Evolutionary conservation across 2,329 filamentous ascomycete genomes (phyloP).

Genomic region (Teratosphaeria pseudoeucalypti): DNA sequence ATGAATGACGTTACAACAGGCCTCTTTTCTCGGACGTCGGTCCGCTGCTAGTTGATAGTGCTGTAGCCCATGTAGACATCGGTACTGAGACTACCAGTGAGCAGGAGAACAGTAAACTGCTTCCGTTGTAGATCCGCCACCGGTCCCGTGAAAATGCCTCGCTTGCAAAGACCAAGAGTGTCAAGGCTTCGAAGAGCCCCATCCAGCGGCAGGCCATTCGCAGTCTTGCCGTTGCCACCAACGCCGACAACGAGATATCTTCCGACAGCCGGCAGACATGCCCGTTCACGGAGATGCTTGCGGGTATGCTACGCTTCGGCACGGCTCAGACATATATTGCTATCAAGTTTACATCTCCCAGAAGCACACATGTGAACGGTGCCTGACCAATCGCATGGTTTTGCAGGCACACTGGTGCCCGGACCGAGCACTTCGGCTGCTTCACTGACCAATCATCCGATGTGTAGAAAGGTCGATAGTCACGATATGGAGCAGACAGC

Average conservation of each 20-base stretch:
- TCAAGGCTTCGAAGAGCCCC: too few species aligned
- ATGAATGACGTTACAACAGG: background rate
- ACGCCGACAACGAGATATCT: background rate
- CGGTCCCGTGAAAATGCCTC: too few species aligned
- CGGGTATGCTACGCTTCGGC: background rate
- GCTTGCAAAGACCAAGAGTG: too few species aligned
- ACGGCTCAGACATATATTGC: background rate
- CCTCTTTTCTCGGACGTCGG: background rate
- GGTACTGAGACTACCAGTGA: too few species aligned
- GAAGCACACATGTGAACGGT: background rate
- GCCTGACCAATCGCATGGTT: background rate
- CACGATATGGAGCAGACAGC: background rate
- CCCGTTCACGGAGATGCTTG: background rate
- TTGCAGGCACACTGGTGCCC: background rate
- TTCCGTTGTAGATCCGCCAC: too few species aligned
- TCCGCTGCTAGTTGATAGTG: background rate
- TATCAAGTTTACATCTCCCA: background rate
- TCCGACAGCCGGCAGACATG: background rate
- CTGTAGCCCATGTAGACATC: background rate
- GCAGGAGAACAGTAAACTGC: too few species aligned
- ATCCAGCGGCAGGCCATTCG: background rate
- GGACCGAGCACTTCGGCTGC: background rate
- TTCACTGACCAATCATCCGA: background rate
- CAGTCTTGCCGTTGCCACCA: background rate
- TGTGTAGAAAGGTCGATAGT: background rate